Evolutionary conservation across 2,329 filamentous ascomycete genomes (phyloP).

Genomic region (Talaromyces sp.): DNA sequence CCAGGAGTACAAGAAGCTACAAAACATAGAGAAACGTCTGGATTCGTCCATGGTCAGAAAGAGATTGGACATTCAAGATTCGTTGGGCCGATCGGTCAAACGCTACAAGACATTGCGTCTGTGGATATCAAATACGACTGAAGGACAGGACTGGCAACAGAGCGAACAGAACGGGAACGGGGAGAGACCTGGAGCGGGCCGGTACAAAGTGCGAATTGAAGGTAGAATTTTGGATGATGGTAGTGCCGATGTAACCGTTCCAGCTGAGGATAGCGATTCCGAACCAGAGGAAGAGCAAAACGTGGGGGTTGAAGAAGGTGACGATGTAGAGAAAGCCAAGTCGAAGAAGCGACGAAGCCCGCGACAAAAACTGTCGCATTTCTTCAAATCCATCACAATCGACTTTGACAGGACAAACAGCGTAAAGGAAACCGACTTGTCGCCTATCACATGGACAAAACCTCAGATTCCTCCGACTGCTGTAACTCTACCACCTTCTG

Average conservation of each 20-base stretch:
- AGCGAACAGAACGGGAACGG: conserved; percentile 71
- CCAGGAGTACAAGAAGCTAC: conserved; percentile 74
- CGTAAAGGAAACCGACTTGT: conserved; percentile 42
- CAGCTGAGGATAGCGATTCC: conserved; percentile 50
- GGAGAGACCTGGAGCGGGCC: conserved; percentile 34
- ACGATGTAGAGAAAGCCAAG: conserved; percentile 29
- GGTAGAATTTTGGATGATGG: conserved; percentile 74
- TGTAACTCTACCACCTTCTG: conserved; percentile 57
- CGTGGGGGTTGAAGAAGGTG: conserved; percentile 59
- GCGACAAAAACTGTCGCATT: conserved; percentile 46
- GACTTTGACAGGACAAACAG: conserved; percentile 48
- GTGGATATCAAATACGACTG: conserved; percentile 91
- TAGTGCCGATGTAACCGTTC: conserved; percentile 48
- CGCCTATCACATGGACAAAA: conserved; percentile 78
- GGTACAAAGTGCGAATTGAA: conserved; percentile 86
- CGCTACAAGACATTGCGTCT: conserved; percentile 81
- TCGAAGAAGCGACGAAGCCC: conserved; percentile 25
- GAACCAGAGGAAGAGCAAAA: conserved; percentile 43
- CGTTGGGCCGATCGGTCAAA: conserved; percentile 69
- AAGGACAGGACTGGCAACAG: conserved; percentile 94
- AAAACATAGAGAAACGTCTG: conserved; percentile 80
- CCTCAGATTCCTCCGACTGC: conserved; percentile 55
- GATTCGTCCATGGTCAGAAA: conserved; percentile 95
- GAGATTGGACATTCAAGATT: conserved; percentile 82
- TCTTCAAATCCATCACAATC: conserved; percentile 51